A percentile compares a stretch with the other conserved stretches of the same genome.
Conservation (phyloP, 495 filamentous ascomycete genomes). For the Lasiosphaeria ovina region DNA sequence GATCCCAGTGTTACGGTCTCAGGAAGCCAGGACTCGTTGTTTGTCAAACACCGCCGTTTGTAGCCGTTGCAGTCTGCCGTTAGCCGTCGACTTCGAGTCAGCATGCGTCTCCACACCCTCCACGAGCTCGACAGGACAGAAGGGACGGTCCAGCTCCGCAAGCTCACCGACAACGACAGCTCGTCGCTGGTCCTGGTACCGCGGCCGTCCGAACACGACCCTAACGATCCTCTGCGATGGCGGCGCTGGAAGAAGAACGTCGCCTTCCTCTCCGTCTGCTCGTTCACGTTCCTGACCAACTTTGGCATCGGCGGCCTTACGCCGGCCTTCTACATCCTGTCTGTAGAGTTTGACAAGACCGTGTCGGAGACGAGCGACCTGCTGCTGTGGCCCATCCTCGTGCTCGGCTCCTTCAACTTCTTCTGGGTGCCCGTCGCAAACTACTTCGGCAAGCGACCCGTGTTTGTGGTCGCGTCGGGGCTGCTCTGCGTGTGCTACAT, state of each 20-base stretch:
- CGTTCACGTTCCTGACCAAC: slow-evolving; percentile 43
- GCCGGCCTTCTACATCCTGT: slow-evolving; percentile 31
- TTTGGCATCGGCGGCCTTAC: slow-evolving; percentile 35
- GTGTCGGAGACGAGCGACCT: slow-evolving; percentile 26
- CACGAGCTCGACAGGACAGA: slow-evolving; percentile 33
- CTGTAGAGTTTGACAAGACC: slow-evolving; percentile 29
- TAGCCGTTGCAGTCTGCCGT: not conserved
- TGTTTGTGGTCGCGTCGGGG: slow-evolving; percentile 44
- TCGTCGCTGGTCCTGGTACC: slow-evolving; percentile 34
- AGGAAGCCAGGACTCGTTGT: too few relatives aligned
- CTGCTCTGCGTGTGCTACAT: slow-evolving; percentile 35
- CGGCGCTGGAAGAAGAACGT: slow-evolving; percentile 32
- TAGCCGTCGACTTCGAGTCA: not conserved
- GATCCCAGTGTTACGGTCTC: too few relatives aligned
- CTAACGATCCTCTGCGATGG: slow-evolving; percentile 39
- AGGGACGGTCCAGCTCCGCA: slow-evolving; percentile 32
- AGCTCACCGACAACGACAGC: slow-evolving; percentile 8
- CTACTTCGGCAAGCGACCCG: slow-evolving; percentile 54
- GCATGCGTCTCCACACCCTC: slow-evolving; percentile 30
- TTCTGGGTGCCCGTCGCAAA: slow-evolving; percentile 56
- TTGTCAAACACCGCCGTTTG: too few relatives aligned
- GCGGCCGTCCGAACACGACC: slow-evolving; percentile 30
- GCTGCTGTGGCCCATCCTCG: slow-evolving; percentile 35
- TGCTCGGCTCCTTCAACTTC: slow-evolving; percentile 45
- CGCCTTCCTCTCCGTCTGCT: slow-evolving; percentile 32